Evolutionary conservation across 805 yeast genomes (phyloP).

Genomic region (Crinitomyces ghanaensis): DNA sequence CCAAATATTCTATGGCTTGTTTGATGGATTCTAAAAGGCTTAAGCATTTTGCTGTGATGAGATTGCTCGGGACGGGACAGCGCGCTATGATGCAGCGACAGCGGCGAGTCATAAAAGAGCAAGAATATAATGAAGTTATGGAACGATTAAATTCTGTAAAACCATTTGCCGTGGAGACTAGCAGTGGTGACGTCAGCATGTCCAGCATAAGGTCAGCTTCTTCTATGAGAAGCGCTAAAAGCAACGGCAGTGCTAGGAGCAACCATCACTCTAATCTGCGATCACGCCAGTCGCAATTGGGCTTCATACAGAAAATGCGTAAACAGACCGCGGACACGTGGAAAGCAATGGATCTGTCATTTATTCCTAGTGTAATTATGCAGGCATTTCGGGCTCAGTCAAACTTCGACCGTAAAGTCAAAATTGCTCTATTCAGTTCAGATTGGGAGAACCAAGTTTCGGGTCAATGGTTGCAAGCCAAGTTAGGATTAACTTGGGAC

Average conservation of each 20-base stretch:
- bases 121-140: no score
- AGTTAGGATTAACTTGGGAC: constrained; percentile 31
- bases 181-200: no score
- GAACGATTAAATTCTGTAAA: no score
- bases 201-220: no score
- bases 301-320: constrained; percentile 23
- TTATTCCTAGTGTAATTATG: constrained; percentile 24
- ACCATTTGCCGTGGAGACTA: no score
- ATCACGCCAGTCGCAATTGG: no score
- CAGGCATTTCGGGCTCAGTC: constrained; percentile 21
- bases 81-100: constrained; percentile 17
- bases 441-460: constrained; percentile 36
- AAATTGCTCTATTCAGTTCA: constrained; percentile 34
- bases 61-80: constrained; percentile 25
- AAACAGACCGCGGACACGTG: constrained; percentile 33
- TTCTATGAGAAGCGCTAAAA: no score
- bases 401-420: constrained; percentile 21
- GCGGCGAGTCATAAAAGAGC: constrained; percentile 17
- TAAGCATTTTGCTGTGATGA: constrained; percentile 24
- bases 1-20: constrained; percentile 29
- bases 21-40: constrained; percentile 25
- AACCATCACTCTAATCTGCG: constrained; percentile 15
- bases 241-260: no score
- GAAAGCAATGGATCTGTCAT: constrained; percentile 34
- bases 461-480: constrained; percentile 41